phyloP scores from a whole-genome alignment of 31 red algal species.

The Asparagopsis taxiformis region DNA sequence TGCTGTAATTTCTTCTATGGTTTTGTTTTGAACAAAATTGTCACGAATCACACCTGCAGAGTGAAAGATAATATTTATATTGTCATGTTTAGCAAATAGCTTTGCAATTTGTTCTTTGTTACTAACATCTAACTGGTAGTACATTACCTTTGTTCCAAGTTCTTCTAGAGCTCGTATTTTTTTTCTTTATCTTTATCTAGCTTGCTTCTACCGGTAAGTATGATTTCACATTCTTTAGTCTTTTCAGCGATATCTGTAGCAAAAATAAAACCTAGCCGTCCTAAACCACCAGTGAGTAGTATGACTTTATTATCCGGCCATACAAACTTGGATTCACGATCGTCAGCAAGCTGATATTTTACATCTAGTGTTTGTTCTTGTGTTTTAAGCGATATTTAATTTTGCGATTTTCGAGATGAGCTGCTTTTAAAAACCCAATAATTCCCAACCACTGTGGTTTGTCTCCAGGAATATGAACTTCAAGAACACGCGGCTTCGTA shows the following conservation, averaged over 20 bases:
- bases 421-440: too few relatives aligned
- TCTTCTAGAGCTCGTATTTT: slow-evolving; percentile 3
- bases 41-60: slow-evolving; percentile 3
- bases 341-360: too few relatives aligned
- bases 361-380: too few relatives aligned
- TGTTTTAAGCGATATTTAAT: too few relatives aligned
- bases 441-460: too few relatives aligned
- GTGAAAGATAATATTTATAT: slow-evolving; percentile 1
- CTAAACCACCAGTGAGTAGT: slow-evolving; percentile 20
- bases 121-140: slow-evolving; percentile 6
- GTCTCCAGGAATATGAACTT: too few relatives aligned
- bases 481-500: too few relatives aligned
- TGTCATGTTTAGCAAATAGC: slow-evolving; percentile 1
- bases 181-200: slow-evolving; percentile 2
- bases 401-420: too few relatives aligned
- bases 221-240: not conserved
- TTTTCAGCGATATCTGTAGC: not conserved
- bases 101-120: not conserved
- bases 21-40: slow-evolving; percentile 6
- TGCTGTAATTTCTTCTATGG: slow-evolving; percentile 1
- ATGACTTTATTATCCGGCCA: too few relatives aligned
- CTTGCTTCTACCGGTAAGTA: not conserved
- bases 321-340: too few relatives aligned
- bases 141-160: slow-evolving; percentile 1
- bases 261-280: not conserved